A percentile compares a stretch with the other conserved stretches of the same genome.
Conservation (phyloP, 2,329 filamentous ascomycete genomes). For the Annulohypoxylon truncatum region DNA sequence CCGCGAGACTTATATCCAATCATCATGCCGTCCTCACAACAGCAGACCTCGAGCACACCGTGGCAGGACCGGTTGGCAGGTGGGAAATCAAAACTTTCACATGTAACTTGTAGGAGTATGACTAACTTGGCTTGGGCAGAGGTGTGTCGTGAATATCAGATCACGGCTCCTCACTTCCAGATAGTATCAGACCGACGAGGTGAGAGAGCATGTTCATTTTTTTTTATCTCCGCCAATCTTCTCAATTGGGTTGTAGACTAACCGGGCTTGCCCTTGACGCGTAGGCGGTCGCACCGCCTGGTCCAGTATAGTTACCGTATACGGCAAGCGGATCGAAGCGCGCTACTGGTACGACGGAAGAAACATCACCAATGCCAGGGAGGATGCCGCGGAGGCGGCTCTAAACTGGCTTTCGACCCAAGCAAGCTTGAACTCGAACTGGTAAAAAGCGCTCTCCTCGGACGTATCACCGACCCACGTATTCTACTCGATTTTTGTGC, state of each 20-base stretch:
- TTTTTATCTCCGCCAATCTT: background rate
- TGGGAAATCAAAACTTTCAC: constrained; percentile 50
- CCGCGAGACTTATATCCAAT: constrained; percentile 20
- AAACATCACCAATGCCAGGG: constrained; percentile 86
- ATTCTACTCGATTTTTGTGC: constrained; percentile 7
- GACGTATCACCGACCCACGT: constrained; percentile 16
- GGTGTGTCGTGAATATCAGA: constrained; percentile 66
- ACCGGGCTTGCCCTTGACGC: constrained; percentile 16
- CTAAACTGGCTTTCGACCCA: constrained; percentile 64
- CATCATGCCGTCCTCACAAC: constrained; percentile 45
- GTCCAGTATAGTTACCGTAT: constrained; percentile 83
- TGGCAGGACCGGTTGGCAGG: constrained; percentile 70
- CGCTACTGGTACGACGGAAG: constrained; percentile 93
- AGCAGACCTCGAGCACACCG: constrained; percentile 42
- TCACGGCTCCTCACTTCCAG: constrained; percentile 70
- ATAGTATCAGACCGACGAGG: constrained; percentile 81
- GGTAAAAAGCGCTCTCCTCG: constrained; percentile 34
- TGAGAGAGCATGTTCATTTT: constrained; percentile 48
- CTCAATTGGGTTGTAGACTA: constrained; percentile 14
- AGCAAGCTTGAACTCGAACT: constrained; percentile 50
- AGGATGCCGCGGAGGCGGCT: constrained; percentile 90
- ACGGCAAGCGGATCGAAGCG: constrained; percentile 73
- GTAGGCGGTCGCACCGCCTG: constrained; percentile 89
- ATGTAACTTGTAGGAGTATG: constrained; percentile 16
- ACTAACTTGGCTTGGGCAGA: constrained; percentile 55